A percentile compares a stretch with the other conserved stretches of the same genome.
Evolutionary conservation across 1,139 yeast species (phyloP).

Genomic region (Hansenula sp.): DNA sequence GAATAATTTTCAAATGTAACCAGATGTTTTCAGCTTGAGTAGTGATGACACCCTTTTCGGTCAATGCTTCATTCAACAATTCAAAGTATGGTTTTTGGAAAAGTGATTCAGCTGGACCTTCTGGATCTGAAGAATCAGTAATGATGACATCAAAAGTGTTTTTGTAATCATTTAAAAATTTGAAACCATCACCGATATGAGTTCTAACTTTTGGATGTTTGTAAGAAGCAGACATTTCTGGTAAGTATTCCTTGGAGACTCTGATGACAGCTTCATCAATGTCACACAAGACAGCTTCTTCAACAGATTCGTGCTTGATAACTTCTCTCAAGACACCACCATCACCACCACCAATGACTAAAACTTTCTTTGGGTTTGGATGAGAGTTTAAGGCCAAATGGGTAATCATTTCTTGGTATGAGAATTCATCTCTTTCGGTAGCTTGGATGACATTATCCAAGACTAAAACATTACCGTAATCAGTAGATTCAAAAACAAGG

Average conservation of each 20-base stretch:
- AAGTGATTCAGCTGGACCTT: constrained; percentile 89
- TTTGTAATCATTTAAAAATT: constrained; percentile 74
- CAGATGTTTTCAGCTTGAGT: constrained; percentile 92
- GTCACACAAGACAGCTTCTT: constrained; percentile 85
- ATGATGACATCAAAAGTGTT: constrained; percentile 79
- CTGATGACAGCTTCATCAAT: constrained; percentile 88
- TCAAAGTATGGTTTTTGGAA: constrained; percentile 86
- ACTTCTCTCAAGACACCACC: constrained; percentile 94
- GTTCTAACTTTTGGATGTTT: constrained; percentile 77
- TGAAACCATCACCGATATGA: constrained; percentile 89
- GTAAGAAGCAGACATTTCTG: constrained; percentile 78
- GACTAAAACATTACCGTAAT: constrained; percentile 88
- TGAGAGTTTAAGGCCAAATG: constrained; percentile 88
- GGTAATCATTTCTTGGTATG: constrained; percentile 93
- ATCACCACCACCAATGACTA: constrained; percentile 95
- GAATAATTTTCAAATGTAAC: constrained; percentile 78
- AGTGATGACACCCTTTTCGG: constrained; percentile 83
- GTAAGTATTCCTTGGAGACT: constrained; percentile 77
- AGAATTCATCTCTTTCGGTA: constrained; percentile 91
- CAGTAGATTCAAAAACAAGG: constrained; percentile 79
- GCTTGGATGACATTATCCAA: constrained; percentile 90
- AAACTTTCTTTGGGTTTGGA: constrained; percentile 83
- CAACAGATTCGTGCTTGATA: constrained; percentile 78
- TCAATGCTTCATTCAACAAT: constrained; percentile 72
- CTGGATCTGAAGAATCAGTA: constrained; percentile 95